A percentile compares a stretch with the other conserved stretches of the same genome.
Evolutionary conservation across 192 early-diverging fungal genomes (phyloP).

Genomic region (Chytriomyces confervae): DNA sequence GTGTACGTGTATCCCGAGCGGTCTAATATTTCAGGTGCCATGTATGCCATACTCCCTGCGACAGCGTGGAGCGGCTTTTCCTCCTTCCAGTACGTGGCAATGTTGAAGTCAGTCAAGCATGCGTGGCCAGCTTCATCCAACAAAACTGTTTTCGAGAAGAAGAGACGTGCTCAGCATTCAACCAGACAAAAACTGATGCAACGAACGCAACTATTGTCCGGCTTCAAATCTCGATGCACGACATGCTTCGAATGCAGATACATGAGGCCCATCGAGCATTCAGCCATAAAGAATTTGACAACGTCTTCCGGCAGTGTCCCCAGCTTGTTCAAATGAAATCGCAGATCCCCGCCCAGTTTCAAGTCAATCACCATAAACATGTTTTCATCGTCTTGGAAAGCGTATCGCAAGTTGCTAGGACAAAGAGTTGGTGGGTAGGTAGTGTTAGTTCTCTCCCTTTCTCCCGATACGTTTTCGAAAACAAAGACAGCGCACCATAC

Average conservation of each 20-base stretch:
- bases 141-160: slow-evolving; percentile 45
- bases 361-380: slow-evolving; percentile 70
- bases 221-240: slow-evolving; percentile 59
- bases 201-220: slow-evolving; percentile 57
- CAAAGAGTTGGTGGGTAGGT: too few species aligned
- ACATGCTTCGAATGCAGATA: slow-evolving; percentile 57
- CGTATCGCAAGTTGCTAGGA: slow-evolving; percentile 57
- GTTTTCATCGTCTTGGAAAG: slow-evolving; percentile 70
- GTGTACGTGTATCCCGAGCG: slow-evolving; percentile 74
- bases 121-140: slow-evolving; percentile 57
- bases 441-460: too few species aligned
- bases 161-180: slow-evolving; percentile 1
- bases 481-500: slow-evolving; percentile 49
- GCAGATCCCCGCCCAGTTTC: slow-evolving; percentile 65
- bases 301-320: slow-evolving; percentile 49
- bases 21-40: slow-evolving; percentile 60
- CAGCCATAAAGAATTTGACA: slow-evolving; percentile 50
- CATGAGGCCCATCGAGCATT: slow-evolving; percentile 46
- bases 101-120: slow-evolving; percentile 61
- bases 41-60: slow-evolving; percentile 72
- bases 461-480: too few species aligned
- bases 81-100: slow-evolving; percentile 50
- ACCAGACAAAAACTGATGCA: slow-evolving; percentile 56
- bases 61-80: slow-evolving; percentile 50
- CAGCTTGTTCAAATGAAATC: slow-evolving; percentile 56